These are phyloP conservation scores for Hirsutella thompsonii DNA, from an alignment of 2,329 filamentous ascomycete genomes.

Conservation along the genomic window DNA sequence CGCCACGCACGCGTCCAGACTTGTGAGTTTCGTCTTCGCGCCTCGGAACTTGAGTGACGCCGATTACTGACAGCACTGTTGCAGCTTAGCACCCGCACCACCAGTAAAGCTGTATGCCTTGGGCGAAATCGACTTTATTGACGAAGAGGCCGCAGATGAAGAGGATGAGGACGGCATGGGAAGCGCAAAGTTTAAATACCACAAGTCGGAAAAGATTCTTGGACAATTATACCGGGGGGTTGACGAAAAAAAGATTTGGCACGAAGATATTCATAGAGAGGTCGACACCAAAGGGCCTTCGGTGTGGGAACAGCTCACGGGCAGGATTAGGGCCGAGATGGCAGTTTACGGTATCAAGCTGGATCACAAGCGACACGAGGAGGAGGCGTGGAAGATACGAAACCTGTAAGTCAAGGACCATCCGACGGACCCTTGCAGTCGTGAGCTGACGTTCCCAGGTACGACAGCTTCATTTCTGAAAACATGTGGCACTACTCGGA, in stretches of 20 bases:
- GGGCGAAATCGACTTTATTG: slow-evolving; percentile 25
- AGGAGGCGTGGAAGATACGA: slow-evolving; percentile 30
- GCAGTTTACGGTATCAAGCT: slow-evolving; percentile 10
- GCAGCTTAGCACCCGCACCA: slow-evolving; percentile 32
- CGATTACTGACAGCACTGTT: not conserved
- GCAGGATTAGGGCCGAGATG: slow-evolving; percentile 9
- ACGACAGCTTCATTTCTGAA: slow-evolving; percentile 28
- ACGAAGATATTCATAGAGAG: slow-evolving; percentile 27
- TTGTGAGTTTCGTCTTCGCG: slow-evolving; percentile 30
- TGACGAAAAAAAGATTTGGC: slow-evolving; percentile 57
- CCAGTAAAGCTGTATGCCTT: slow-evolving; percentile 30
- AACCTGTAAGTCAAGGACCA: slow-evolving; percentile 28
- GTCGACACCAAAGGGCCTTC: slow-evolving; percentile 14
- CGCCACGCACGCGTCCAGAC: slow-evolving; percentile 32
- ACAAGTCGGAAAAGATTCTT: slow-evolving; percentile 54
- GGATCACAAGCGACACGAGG: slow-evolving; percentile 19
- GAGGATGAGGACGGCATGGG: slow-evolving; percentile 28
- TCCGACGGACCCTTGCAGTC: not conserved
- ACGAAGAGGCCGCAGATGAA: slow-evolving; percentile 21
- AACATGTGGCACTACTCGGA: slow-evolving; percentile 32
- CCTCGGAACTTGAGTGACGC: no score
- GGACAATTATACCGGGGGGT: slow-evolving; percentile 60
- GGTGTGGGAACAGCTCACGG: slow-evolving; percentile 31
- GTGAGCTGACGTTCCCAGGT: slow-evolving; percentile 25
- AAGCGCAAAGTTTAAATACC: slow-evolving; percentile 39